phyloP scores from a whole-genome alignment of 495 filamentous ascomycete genomes.

The Bacidia rubella region DNA sequence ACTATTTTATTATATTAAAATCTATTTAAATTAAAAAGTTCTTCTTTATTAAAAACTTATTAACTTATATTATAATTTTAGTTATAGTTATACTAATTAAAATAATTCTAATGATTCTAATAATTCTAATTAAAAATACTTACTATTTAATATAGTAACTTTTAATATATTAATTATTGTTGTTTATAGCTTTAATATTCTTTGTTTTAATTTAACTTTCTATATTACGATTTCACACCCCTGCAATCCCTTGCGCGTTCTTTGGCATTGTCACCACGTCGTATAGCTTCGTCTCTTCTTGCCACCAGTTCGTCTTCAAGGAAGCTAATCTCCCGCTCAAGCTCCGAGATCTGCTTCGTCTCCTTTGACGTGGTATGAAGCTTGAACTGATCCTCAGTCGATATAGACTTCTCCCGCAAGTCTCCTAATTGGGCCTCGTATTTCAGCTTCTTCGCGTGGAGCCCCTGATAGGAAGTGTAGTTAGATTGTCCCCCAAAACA shows the following conservation, averaged over 20 bases:
- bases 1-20: too few species aligned
- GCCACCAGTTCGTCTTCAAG: conserved; percentile 25
- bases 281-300: conserved; percentile 28
- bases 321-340: conserved; percentile 12
- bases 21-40: too few species aligned
- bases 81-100: neutral
- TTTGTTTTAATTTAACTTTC: neutral
- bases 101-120: too few species aligned
- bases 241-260: neutral
- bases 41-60: neutral
- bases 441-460: conserved; percentile 27
- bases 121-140: neutral
- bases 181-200: neutral
- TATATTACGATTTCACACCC: neutral
- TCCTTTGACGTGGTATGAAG: conserved; percentile 23
- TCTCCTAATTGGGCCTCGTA: conserved; percentile 36
- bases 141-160: neutral
- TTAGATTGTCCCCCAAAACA: conserved; percentile 53
- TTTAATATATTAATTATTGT: neutral
- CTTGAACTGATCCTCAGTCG: conserved; percentile 19
- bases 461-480: conserved; percentile 35
- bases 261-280: conserved; percentile 28
- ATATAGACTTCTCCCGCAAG: conserved; percentile 23
- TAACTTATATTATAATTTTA: neutral
- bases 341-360: conserved; percentile 24